Base-by-base conservation (phyloP, 2,329 filamentous ascomycete species). In the Curvularia sp. region DNA sequence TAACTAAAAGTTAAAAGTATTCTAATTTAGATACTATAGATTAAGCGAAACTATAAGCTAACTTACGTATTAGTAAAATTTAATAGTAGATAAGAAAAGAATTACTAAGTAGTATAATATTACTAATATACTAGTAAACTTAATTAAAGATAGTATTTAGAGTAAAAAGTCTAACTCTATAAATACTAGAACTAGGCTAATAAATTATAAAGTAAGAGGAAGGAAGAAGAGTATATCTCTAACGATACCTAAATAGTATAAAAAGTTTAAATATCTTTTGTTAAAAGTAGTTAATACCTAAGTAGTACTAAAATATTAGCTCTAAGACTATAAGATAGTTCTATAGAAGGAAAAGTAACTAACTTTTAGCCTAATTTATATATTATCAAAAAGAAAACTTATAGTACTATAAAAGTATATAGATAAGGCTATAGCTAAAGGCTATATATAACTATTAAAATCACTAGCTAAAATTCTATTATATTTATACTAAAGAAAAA, bases 401-500 rank as follows among this genome's bases (percentile, higher is more conserved):
- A n/a, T n/a, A n/a, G n/a, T n/a, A n/a, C n/a, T n/a, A n/a, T n/a
- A n/a, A n/a, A n/a, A n/a, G n/a, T n/a, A n/a, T n/a, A n/a, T n/a
- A n/a, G n/a, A n/a, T n/a, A n/a, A n/a, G n/a, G n/a, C n/a, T n/a
- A n/a, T n/a, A n/a, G n/a, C n/a, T n/a, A n/a, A n/a, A n/a, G n/a
- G n/a, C n/a, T n/a, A n/a, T n/a, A n/a, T n/a, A n/a, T n/a, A n/a
- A n/a, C n/a, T n/a, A n/a, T n/a, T n/a, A n/a, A n/a, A n/a, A 5
- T 28, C 13, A 32, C 36, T 32, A 53, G 55, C 15, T 49, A 13
- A 18, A 52, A 48, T 10, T 19, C 32, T 30, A 48, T 57, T 25
- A 32, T 57, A 34, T 53, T 53, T 32, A 23, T 53, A 36, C 43
- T 49, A 49, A 49, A 50, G 42, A 52, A 58, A 15, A 39, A 52